Base-by-base conservation (phyloP, 352 stramenopile genomes). In the Phytophthora citrophthora region DNA sequence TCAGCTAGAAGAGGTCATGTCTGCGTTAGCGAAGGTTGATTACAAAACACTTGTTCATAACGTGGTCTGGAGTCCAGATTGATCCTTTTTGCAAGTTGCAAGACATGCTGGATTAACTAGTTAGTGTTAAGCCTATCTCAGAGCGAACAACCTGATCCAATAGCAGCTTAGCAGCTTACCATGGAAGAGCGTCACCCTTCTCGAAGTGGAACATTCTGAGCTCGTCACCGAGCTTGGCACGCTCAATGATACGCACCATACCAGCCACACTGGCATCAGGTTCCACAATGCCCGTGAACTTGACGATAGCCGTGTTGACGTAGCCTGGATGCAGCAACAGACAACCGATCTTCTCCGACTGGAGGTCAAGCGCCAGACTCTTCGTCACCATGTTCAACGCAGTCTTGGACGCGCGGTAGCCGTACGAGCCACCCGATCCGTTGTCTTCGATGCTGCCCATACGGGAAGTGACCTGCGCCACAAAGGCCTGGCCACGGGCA, bases 321-420 rank as follows among this genome's bases (percentile, higher is more conserved):
- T 79, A 79, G n/a, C 82, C 84, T 5, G 84, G 80, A 41, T 91
- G 82, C 47, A 90, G 54, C 41, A 90, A 43, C 36, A 91, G 41
- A 24, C 70, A 80, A 23, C 73, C 75, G 40, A 93, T 90, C 20
- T 83, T 83, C 27, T 90, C 74, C 3, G 23, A 18, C 40, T 74
- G 61, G 29, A 93, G 57, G 41, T 90, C 84, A 4, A 86, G 16
- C 11, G 74, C 48, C 23, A 93, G 53, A 52, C 72, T 83, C 63
- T 87, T 83, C 26, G 62, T 80, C 39, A 91, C 60, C 69, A 90
- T 93, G 73, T 96, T 94, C 36, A 94, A 74, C 45, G 88, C 86
- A 18, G 78, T 68, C 69, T 95, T 94, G 46, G 83, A 94, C 60
- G 88, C 72, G 31, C 86, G 83, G 69, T 96, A 95, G 41, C 73